Evolutionary conservation across 129 eudicot genomes (phyloP).

Genomic region (Flaveria trinervia): DNA sequence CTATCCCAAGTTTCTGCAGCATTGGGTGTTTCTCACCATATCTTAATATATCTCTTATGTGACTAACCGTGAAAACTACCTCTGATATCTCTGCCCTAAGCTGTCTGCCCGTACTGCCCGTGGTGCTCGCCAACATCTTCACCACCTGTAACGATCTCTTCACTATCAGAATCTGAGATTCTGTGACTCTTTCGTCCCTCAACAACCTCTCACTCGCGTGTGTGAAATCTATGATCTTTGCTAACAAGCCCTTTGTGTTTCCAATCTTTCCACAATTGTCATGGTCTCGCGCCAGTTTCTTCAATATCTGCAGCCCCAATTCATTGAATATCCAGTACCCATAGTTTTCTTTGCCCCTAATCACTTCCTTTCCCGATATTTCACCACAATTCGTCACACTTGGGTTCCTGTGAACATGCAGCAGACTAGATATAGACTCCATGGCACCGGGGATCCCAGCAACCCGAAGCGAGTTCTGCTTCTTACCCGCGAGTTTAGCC

Average conservation of each 20-base stretch:
- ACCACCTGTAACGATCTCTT: slow-evolving; percentile 77
- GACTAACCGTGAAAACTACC: slow-evolving; percentile 73
- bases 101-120: slow-evolving; percentile 78
- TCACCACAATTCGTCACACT: slow-evolving; percentile 47
- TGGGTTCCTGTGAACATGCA: slow-evolving; percentile 41
- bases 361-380: slow-evolving; percentile 47
- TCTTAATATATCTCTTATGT: slow-evolving; percentile 68
- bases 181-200: slow-evolving; percentile 46
- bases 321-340: slow-evolving; percentile 72
- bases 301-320: slow-evolving; percentile 73
- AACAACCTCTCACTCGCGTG: slow-evolving; percentile 63
- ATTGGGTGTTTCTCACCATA: slow-evolving; percentile 65
- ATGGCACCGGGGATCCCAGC: slow-evolving; percentile 90
- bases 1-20: slow-evolving; percentile 76
- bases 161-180: slow-evolving; percentile 65
- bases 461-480: slow-evolving; percentile 78
- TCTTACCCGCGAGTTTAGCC: slow-evolving; percentile 60
- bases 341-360: slow-evolving; percentile 47
- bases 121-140: slow-evolving; percentile 75
- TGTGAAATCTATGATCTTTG: slow-evolving; percentile 71
- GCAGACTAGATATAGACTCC: slow-evolving; percentile 76
- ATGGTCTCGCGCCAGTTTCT: slow-evolving; percentile 90
- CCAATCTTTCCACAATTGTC: slow-evolving; percentile 91
- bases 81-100: slow-evolving; percentile 83
- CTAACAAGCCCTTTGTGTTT: slow-evolving; percentile 70